Evolutionary conservation across 2,329 filamentous ascomycete species (phyloP), one percentile per base, ranked within the genome.

Genomic region (Cordyceps fumosorosea): DNA sequence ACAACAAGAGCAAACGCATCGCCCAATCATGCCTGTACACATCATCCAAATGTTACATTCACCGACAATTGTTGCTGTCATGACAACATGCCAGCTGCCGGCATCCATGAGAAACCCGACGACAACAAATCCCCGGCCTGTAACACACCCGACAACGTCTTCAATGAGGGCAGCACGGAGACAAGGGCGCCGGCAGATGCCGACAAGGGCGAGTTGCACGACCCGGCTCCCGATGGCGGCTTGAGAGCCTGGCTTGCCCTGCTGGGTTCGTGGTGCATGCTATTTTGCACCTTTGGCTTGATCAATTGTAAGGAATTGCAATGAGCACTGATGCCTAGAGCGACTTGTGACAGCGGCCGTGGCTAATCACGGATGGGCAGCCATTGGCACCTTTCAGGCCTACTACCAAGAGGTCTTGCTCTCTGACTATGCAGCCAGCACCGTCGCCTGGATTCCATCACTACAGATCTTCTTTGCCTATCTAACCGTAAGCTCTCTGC

Each of bases 371-470:
- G 29, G 2, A 37, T 37, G 34, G 34, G 8, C 18, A 72, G 69
- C 67, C 57, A 66, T 73, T n/a, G 81, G 81, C 6, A 74, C 81
- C 4, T 84, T 84, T 67, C 80, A 84, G 67, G 75, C 77, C 32
- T 82, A 84, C 67, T 84, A 84, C 63, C 71, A 80, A 62, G 69
- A 67, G 18, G 71, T 77, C 37, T 74, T 77, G 47, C 71, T 84
- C 14, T 69, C 65, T 5, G 58, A 74, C 10, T 80, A 81, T 65
- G 76, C 79, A 1, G 70, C 80, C 3, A 80, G 77, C 61, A 76
- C 77, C 0, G 72, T 84, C 16, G 73, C 80, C 20, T 84, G 82
- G 82, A 84, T 84, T 62, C 75, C 79, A 3, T 79, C 80, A 3
- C 66, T 82, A 24, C 77, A 83, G 66, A 71, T 77, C 68, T 52